Conservation (phyloP, 2,329 filamentous ascomycete species). For the Microdochium bolleyi region DNA sequence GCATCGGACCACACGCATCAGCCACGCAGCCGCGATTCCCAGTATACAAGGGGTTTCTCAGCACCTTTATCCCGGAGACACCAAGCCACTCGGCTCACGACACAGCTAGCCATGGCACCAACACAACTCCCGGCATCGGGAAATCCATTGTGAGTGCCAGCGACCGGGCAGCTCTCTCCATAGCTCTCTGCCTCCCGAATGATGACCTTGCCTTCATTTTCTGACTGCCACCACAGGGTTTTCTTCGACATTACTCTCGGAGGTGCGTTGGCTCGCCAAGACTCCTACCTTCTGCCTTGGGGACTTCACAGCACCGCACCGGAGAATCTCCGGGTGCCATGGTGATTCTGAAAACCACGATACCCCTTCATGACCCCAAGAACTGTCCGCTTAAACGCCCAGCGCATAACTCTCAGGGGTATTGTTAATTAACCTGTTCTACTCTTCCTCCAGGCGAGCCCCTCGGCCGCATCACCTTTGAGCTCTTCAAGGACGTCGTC, state of each 20-base stretch:
- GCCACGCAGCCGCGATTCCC: too few species aligned
- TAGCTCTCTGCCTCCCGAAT: too few species aligned
- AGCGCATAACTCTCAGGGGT: not conserved
- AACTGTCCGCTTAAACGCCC: not conserved
- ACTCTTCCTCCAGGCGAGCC: conserved; percentile 56
- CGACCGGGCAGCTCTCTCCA: not conserved
- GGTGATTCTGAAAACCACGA: not conserved
- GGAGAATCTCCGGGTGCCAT: too few species aligned
- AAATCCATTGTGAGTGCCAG: conserved; percentile 35
- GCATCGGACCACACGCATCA: too few species aligned
- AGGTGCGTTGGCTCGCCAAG: conserved; percentile 41
- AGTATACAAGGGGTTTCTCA: too few species aligned
- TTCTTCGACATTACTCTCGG: conserved; percentile 77
- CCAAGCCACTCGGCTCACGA: too few species aligned
- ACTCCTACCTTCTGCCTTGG: not conserved
- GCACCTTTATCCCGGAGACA: too few species aligned
- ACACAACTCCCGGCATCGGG: conserved; percentile 37
- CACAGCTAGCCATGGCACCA: conserved; percentile 26
- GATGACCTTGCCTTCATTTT: too few species aligned
- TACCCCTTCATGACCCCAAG: not conserved
- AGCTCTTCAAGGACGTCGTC: conserved; percentile 78
- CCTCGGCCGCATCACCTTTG: conserved; percentile 80
- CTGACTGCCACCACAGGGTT: conserved; percentile 29
- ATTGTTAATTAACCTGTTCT: not conserved
- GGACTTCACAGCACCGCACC: too few species aligned